These are phyloP conservation scores for Metschnikowia bowlesiae DNA, from an alignment of 805 yeast genomes.

Conservation along the genomic window DNA sequence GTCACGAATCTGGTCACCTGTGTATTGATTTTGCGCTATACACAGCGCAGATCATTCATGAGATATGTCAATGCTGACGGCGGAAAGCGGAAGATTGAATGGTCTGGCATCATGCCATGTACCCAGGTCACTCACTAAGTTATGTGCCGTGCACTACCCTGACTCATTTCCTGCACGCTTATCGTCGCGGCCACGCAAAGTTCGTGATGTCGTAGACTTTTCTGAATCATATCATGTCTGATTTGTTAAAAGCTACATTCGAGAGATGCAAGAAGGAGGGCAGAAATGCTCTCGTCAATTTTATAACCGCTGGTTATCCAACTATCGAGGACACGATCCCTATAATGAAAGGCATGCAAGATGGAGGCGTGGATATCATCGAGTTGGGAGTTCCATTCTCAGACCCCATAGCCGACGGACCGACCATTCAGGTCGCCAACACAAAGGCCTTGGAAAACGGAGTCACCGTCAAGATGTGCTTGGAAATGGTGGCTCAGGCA, in stretches of 20 bases:
- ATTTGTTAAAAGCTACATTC: conserved; percentile 55
- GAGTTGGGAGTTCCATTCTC: conserved; percentile 96
- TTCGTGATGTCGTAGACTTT: neutral
- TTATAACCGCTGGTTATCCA: conserved; percentile 94
- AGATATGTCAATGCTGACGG: too few relatives aligned
- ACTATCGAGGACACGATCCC: conserved; percentile 83
- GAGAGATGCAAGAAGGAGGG: conserved; percentile 56
- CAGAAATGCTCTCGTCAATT: conserved; percentile 86
- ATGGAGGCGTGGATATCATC: conserved; percentile 91
- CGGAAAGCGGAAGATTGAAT: neutral
- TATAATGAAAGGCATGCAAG: conserved; percentile 80
- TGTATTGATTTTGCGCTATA: too few relatives aligned
- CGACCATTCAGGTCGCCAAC: conserved; percentile 90
- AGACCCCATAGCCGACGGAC: conserved; percentile 99
- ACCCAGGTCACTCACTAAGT: neutral
- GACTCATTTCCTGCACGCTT: conserved; percentile 2
- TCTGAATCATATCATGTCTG: conserved; percentile 38
- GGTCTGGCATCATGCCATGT: neutral
- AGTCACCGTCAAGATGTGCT: conserved; percentile 61
- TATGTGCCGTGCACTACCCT: conserved; percentile 1
- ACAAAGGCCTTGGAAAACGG: conserved; percentile 79
- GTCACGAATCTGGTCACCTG: too few relatives aligned
- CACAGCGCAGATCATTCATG: too few relatives aligned
- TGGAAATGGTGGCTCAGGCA: conserved; percentile 71
- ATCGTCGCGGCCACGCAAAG: neutral